Evolutionary conservation across 768 basidiomycete species (phyloP), one percentile per base, ranked within the genome.

Genomic region (Cyclocybe cylindracea): DNA sequence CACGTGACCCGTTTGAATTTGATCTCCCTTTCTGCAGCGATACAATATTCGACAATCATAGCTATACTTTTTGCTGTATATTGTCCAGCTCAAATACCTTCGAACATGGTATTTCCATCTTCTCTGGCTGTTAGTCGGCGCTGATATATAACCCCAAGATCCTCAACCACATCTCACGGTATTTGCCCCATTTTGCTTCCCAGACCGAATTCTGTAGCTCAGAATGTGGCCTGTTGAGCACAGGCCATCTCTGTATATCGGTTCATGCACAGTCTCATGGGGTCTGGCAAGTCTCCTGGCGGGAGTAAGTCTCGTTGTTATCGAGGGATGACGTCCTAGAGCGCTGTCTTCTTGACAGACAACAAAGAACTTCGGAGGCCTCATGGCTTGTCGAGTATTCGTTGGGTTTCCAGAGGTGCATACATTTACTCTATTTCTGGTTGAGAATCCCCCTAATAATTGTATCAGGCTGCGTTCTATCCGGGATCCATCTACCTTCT

Each of bases 61-160:
- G 54, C 53, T 7, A 52, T 58, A 50, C 40, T 55, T 33, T 52
- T 36, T 53, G 84, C 68, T 3, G 79, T 81, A 4, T 83, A 85
- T 52, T 76, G 75, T 24, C 83, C 83, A 2, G 78, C 79, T 16
- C 83, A 85, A 55, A 77, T 85, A 44, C 84, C 84, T 2, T 83
- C 79, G 1, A 86, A 83, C 59, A 83, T 85, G 78, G 82, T 78
- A 53, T n/a, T 46, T 32, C 10, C 5, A n/a, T 31, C 39, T 44
- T 11, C 13, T 13, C 5, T n/a, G n/a, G 48, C 10, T 33, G 9
- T 35, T 24, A 24, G 3, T 24, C 24, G 24, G 24, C 44, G 35
- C 33, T 59, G 51, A 43, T 32, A 10, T 44, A 11, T 10, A 10
- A 39, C 54, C 4, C 40, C 1, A 44, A 83, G 82, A 68, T 83